Base-by-base conservation (phyloP, 2,329 filamentous ascomycete species). In the Peltaster fructicola region DNA sequence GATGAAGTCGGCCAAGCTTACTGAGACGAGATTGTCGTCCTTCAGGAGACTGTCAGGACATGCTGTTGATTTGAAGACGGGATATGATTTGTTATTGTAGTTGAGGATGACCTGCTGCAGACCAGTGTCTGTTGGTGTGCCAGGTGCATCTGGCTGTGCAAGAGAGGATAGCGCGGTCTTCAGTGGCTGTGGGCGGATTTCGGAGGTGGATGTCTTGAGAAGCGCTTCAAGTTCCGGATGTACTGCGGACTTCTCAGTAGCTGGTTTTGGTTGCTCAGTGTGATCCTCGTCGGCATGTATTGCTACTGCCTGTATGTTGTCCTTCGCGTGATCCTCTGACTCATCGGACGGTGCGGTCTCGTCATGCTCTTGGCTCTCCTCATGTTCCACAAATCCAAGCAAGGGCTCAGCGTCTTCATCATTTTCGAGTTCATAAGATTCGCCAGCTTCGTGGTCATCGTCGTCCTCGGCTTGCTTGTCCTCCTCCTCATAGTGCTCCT, bases 61-160 rank as follows among this genome's bases (percentile, higher is more conserved):
- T 31, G 59, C 56, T 12, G 52, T 51, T 3, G 63, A 65, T 17
- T 65, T 64, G 37, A 73, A 73, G 6, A 73, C 45, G 8, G 59
- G 63, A 32, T 70, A 66, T 27, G 66, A 59, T 24, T 52, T 53
- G 8, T 57, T 59, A 31, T 61, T 55, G 38, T 69, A 73, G n/a
- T 57, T 40, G 10, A 73, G 54, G 19, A 57, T 56, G 10, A 69
- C 55, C 22, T 60, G 54, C 43, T 64, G 47, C 15, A 51, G 30
- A 11, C 47, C 47, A 16, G 44, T 48, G 24, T 48, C 44, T 20
- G 47, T 50, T 3, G 45, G 47, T 10, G 47, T 44, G 8, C 35
- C 37, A 15, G 43, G 42, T 7, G 30, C 37, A 17, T 48, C 45
- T 14, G n/a, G n/a, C n/a, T 23, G 29, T 11, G 25, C 21, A 10